These are phyloP conservation scores for Phytophthora fragariaefolia DNA, from an alignment of 352 stramenopile genomes.

Conservation along the genomic window DNA sequence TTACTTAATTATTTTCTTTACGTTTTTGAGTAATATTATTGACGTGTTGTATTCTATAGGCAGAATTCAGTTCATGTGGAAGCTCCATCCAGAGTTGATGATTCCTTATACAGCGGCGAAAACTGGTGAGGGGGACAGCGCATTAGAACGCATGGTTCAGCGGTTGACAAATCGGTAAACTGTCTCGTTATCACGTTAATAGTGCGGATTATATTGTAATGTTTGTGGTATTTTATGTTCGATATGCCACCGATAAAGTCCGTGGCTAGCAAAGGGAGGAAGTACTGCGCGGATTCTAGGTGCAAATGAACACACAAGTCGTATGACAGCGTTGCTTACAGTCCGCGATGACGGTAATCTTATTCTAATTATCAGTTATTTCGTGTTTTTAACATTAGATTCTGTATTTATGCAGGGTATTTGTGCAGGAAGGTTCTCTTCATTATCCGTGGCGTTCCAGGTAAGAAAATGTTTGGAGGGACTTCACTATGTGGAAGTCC, in stretches of 20 bases:
- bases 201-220: constrained; percentile 1
- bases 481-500: constrained; percentile 1
- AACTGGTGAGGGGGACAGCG: background rate
- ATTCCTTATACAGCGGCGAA: background rate
- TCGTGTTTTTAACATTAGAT: background rate
- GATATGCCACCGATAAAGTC: background rate
- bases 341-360: constrained; percentile 6
- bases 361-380: background rate
- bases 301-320: background rate
- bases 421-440: background rate
- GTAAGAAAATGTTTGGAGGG: background rate
- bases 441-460: background rate
- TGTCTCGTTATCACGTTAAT: constrained; percentile 2
- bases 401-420: background rate
- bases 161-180: constrained; percentile 5
- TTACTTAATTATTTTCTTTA: background rate
- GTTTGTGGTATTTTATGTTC: constrained; percentile 2
- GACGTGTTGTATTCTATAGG: background rate
- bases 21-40: background rate
- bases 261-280: background rate
- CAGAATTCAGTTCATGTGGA: no score
- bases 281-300: no score
- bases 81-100: constrained; percentile 6
- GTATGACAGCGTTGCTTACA: constrained; percentile 10
- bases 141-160: constrained; percentile 3